Base-by-base conservation (phyloP, 148 eudicot species). In the Rhododendron henanense region DNA sequence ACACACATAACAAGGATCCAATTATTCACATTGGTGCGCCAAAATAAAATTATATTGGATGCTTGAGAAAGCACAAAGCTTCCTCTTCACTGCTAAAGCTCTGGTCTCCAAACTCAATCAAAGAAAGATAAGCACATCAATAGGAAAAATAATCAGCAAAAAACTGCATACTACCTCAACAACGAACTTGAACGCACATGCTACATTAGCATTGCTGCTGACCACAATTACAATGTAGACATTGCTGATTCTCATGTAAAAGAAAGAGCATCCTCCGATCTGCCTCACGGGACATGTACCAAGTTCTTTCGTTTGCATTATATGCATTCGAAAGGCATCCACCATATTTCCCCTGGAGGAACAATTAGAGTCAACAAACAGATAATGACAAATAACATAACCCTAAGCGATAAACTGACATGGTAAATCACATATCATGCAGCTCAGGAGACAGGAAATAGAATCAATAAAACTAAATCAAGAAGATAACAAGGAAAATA, bases 181-280 rank as follows among this genome's bases (percentile, higher is more conserved):
- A 44, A 97, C 96, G 88, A 97, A 97, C 90, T 97, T 97, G 94
- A 97, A 97, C 28, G 99, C 99, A 89, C 98, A 97, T 81, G 98
- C 98, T 35, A 95, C 99, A 91, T 97, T 97, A 67, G 99, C 98
- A 88, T 97, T 97, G 95, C 98, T 97, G 94, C 99, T 97, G 82
- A 97, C 98, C 53, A 97, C 99, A 85, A 97, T 94, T 83, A 97
- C 99, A 80, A 97, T 97, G 91, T 97, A 97, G 82, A 97, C 99
- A 89, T 97, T 97, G 95, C 98, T 97, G 74, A 97, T 93, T 87
- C 98, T 94, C 98, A 97, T 97, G 91, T 97, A 97, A 75, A 97
- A 89, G 92, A 97, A 97, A 85, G 99, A 94, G 89, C 99, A 97
- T 16, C 99, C 99, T 84, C 98, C 99, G 84, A 97, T 95, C 92